phyloP scores from a whole-genome alignment of 768 basidiomycete genomes.

The Butyriboletus loyo region DNA sequence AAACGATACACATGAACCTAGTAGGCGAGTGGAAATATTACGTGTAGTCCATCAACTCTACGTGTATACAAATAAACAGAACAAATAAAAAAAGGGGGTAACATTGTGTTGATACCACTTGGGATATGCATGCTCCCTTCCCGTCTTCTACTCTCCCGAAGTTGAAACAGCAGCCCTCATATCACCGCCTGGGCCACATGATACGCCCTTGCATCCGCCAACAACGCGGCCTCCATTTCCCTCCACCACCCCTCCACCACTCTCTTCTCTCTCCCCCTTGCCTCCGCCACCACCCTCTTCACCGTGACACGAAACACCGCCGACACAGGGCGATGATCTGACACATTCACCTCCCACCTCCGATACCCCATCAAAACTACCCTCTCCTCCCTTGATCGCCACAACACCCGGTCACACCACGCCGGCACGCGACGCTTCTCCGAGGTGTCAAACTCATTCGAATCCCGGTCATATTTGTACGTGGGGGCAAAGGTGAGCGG shows the following conservation, averaged over 20 bases:
- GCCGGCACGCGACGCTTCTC: slow-evolving; percentile 89
- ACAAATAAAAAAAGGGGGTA: not conserved
- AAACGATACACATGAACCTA: too few relatives aligned
- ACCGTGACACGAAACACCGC: slow-evolving; percentile 72
- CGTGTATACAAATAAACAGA: not conserved
- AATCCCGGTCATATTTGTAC: slow-evolving; percentile 88
- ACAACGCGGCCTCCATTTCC: slow-evolving; percentile 27
- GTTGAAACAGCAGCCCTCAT: slow-evolving; percentile 6
- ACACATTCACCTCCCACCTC: slow-evolving; percentile 83
- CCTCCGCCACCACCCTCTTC: slow-evolving; percentile 64
- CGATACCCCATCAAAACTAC: slow-evolving; percentile 69
- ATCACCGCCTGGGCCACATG: slow-evolving; percentile 32
- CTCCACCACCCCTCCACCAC: slow-evolving; percentile 58
- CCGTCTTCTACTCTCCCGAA: not conserved
- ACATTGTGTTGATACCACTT: not conserved
- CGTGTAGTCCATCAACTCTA: not conserved
- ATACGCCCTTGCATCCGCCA: slow-evolving; percentile 32
- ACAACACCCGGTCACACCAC: slow-evolving; percentile 95
- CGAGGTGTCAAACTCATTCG: slow-evolving; percentile 79
- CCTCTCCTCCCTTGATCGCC: slow-evolving; percentile 57
- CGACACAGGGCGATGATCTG: slow-evolving; percentile 88
- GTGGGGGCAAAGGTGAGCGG: slow-evolving; percentile 83
- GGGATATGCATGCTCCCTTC: not conserved
- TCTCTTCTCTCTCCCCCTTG: slow-evolving; percentile 52
- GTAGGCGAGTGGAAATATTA: slow-evolving; percentile 4